Percentiles rank a stretch among this genome's conserved stretches.
Evolutionary conservation across 164 flowering plant species (phyloP).

Genomic region (Stephania cephalantha): DNA sequence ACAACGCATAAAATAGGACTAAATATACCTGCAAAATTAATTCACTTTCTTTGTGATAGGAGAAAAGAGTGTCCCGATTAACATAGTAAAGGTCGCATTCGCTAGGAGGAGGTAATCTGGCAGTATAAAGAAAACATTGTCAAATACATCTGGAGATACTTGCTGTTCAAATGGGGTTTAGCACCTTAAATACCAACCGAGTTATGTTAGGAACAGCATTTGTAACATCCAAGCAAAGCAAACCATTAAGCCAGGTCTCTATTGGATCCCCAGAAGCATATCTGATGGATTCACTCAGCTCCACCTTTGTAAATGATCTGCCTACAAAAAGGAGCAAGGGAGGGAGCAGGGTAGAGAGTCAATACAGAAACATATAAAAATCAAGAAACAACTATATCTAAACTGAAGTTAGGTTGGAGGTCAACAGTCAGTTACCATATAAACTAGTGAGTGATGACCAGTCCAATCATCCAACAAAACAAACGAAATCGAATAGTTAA

Average conservation of each 20-base stretch:
- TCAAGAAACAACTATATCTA: not conserved
- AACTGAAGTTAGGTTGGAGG: not conserved
- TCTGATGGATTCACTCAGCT: constrained; percentile 84
- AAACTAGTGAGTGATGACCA: not conserved
- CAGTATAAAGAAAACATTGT: constrained; percentile 10
- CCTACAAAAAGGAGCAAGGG: constrained; percentile 34
- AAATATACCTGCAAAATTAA: constrained; percentile 74
- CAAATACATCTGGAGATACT: constrained; percentile 4
- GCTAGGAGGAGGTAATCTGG: constrained; percentile 67
- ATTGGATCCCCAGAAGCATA: constrained; percentile 91
- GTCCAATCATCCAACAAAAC: not conserved
- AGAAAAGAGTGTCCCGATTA: constrained; percentile 92
- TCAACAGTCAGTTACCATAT: not conserved
- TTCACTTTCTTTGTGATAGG: constrained; percentile 93
- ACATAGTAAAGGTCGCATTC: constrained; percentile 96
- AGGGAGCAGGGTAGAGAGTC: not conserved
- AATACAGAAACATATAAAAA: not conserved
- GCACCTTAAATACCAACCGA: constrained; percentile 38
- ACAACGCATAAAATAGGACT: constrained; percentile 5
- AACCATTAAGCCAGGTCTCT: constrained; percentile 86
- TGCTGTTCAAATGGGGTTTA: not conserved
- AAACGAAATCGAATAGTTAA: not conserved
- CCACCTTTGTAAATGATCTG: constrained; percentile 76
- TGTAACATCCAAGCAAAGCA: constrained; percentile 84
- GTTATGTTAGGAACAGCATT: constrained; percentile 53